These are phyloP conservation scores for Candida frijolesensis DNA, from an alignment of 1,139 yeast genomes.

Conservation along the genomic window DNA sequence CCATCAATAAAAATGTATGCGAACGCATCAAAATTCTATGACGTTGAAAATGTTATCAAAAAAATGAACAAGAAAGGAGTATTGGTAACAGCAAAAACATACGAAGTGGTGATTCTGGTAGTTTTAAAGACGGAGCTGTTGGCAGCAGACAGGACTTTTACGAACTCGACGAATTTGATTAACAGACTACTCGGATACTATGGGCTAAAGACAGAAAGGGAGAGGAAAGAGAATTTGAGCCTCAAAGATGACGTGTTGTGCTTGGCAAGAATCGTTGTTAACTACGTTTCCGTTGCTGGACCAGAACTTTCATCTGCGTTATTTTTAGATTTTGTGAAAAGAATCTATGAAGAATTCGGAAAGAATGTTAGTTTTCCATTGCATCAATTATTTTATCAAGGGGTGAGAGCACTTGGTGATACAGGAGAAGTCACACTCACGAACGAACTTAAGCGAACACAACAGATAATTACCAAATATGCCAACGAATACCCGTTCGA, in stretches of 20 bases:
- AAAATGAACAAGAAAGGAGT: slow-evolving; percentile 6
- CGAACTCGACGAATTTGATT: slow-evolving; percentile 8
- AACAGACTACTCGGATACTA: slow-evolving; percentile 6
- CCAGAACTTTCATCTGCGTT: not conserved
- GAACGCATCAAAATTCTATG: no score
- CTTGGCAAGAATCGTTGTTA: slow-evolving; percentile 7
- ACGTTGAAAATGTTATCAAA: not conserved
- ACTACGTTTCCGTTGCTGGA: slow-evolving; percentile 7
- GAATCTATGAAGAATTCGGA: slow-evolving; percentile 3
- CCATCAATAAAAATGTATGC: not conserved
- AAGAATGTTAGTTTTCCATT: not conserved
- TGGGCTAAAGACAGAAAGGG: slow-evolving; percentile 3
- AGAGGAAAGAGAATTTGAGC: slow-evolving; percentile 2
- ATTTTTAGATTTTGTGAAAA: slow-evolving; percentile 3
- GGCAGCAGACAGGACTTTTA: not conserved
- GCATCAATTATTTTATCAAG: not conserved
- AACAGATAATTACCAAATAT: not conserved
- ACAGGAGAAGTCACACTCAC: not conserved
- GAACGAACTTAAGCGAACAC: not conserved
- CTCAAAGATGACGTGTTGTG: slow-evolving; percentile 4
- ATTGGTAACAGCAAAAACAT: slow-evolving; percentile 8
- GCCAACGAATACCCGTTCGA: slow-evolving; percentile 5
- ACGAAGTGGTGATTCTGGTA: slow-evolving; percentile 4
- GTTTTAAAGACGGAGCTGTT: slow-evolving; percentile 1
- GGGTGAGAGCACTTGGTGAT: not conserved